phyloP scores from a whole-genome alignment of 2,329 filamentous ascomycete genomes.

The Verticillium isaacii region DNA sequence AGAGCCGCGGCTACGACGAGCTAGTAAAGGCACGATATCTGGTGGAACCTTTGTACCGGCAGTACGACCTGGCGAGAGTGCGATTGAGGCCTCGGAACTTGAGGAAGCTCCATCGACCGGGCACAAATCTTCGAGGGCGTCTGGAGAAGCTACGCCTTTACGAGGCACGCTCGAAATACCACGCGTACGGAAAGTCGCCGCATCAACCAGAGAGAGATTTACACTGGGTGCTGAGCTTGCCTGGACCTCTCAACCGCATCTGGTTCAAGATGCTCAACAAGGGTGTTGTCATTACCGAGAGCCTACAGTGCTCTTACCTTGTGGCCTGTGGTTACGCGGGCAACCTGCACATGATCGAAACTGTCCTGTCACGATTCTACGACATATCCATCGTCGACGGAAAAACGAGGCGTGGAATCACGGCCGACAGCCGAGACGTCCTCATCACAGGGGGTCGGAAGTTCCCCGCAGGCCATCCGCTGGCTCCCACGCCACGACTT shows the following conservation, averaged over 20 bases:
- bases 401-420: not conserved
- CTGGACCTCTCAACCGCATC: slow-evolving; percentile 5
- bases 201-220: slow-evolving; percentile 6
- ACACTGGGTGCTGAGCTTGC: slow-evolving; percentile 7
- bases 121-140: not conserved
- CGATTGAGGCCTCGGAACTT: slow-evolving; percentile 34
- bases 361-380: slow-evolving; percentile 3
- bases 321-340: slow-evolving; percentile 7
- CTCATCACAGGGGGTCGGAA: slow-evolving; percentile 26
- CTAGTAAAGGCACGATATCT: slow-evolving; percentile 44
- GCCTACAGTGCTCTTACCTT: slow-evolving; percentile 7
- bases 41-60: slow-evolving; percentile 39
- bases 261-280: slow-evolving; percentile 6
- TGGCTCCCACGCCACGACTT: slow-evolving; percentile 54
- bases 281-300: slow-evolving; percentile 1
- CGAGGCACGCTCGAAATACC: not conserved
- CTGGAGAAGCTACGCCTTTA: slow-evolving; percentile 7
- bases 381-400: not conserved
- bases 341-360: slow-evolving; percentile 5
- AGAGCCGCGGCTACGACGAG: slow-evolving; percentile 33
- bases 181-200: slow-evolving; percentile 6
- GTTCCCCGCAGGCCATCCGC: slow-evolving; percentile 42
- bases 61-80: slow-evolving; percentile 36
- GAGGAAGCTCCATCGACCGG: not conserved
- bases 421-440: slow-evolving; percentile 11